Evolutionary conservation across 768 basidiomycete species (phyloP).

Genomic region (Russula virescens): DNA sequence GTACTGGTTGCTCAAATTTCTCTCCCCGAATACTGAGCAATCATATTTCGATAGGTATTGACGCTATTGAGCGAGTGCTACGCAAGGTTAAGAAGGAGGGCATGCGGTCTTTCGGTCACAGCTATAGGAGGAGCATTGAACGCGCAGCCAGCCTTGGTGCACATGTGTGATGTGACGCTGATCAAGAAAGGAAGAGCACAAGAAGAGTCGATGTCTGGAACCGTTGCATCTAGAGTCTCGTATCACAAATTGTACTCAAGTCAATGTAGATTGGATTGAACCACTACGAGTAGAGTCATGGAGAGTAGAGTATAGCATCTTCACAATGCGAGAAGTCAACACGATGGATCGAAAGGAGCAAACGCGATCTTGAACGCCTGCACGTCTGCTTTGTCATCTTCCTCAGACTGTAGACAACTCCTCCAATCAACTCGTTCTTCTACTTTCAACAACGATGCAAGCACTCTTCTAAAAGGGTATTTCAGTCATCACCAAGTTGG

Average conservation of each 20-base stretch:
- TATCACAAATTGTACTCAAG: too few relatives aligned
- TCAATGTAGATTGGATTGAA: neutral
- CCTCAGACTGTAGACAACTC: slow-evolving; percentile 72
- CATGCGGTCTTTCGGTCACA: slow-evolving; percentile 59
- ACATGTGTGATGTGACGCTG: neutral
- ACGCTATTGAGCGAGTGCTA: slow-evolving; percentile 79
- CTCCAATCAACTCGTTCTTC: slow-evolving; percentile 91
- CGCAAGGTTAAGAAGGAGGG: slow-evolving; percentile 61
- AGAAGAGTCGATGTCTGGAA: neutral
- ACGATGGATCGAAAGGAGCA: slow-evolving; percentile 57
- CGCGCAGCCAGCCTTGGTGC: neutral
- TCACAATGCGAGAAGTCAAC: slow-evolving; percentile 17
- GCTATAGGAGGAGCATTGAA: slow-evolving; percentile 57
- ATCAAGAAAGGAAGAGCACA: neutral
- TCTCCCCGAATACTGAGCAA: neutral
- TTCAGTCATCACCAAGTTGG: neutral
- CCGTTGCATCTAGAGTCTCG: too few relatives aligned
- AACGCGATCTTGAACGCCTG: slow-evolving; percentile 82
- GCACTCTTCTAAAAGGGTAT: slow-evolving; percentile 55
- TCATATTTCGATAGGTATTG: slow-evolving; percentile 55
- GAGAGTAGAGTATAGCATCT: too few relatives aligned
- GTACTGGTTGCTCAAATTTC: slow-evolving; percentile 30
- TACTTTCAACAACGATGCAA: slow-evolving; percentile 69
- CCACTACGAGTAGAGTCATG: too few relatives aligned
- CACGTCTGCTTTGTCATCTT: slow-evolving; percentile 81